Evolutionary conservation across 352 stramenopile species (phyloP).

Genomic region (Thalassiosira gravida): DNA sequence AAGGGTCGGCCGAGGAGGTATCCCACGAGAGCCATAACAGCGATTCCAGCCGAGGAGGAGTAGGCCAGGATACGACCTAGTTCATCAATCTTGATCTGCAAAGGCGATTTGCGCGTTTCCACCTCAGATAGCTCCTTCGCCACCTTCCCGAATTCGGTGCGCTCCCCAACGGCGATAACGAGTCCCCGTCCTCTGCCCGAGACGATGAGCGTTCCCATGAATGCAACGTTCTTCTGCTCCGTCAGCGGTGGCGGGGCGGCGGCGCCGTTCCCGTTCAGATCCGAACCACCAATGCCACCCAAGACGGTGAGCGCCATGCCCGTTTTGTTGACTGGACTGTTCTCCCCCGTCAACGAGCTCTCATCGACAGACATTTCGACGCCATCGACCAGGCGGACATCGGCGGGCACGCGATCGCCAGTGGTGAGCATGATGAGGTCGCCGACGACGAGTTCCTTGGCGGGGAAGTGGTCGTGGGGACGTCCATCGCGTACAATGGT

Average conservation of each 20-base stretch:
- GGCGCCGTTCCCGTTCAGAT: too few species aligned
- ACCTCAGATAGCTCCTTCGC: constrained; percentile 93
- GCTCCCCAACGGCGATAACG: constrained; percentile 91
- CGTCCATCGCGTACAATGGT: too few species aligned
- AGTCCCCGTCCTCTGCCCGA: constrained; percentile 91
- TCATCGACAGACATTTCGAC: constrained; percentile 96
- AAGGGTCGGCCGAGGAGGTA: constrained; percentile 90
- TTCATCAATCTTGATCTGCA: constrained; percentile 95
- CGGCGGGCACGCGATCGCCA: constrained; percentile 95
- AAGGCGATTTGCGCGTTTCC: constrained; percentile 91
- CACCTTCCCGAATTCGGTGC: constrained; percentile 95
- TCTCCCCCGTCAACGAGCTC: constrained; percentile 95
- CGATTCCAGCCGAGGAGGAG: constrained; percentile 92
- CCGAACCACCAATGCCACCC: too few species aligned
- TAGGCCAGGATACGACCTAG: constrained; percentile 93
- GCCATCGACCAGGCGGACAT: constrained; percentile 91
- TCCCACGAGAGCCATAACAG: constrained; percentile 92
- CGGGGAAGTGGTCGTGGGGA: too few species aligned
- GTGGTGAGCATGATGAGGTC: constrained; percentile 95
- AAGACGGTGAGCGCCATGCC: too few species aligned
- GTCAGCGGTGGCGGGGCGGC: constrained; percentile 40
- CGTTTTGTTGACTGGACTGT: constrained; percentile 15
- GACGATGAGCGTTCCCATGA: constrained; percentile 89
- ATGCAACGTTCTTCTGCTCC: constrained; percentile 18
- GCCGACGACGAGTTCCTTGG: constrained; percentile 92